Conservation (phyloP, 257 asterid species). For the Leonotis leonurus region DNA sequence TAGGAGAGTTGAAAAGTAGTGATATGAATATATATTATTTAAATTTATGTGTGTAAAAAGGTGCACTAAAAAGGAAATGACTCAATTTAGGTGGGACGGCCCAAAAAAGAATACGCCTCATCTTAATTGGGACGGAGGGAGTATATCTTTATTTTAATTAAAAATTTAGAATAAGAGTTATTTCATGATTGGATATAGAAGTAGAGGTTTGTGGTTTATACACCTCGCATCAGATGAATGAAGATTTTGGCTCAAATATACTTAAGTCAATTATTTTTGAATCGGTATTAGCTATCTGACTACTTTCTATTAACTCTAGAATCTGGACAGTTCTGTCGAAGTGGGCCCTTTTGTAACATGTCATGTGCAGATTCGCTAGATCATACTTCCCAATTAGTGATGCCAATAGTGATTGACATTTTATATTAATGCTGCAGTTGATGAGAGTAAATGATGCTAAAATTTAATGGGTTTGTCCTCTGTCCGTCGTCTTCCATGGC, state of each 20-base stretch:
- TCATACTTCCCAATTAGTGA: neutral
- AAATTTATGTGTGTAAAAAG: too few relatives aligned
- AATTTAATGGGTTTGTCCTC: neutral
- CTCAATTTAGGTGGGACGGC: too few relatives aligned
- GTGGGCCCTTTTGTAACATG: neutral
- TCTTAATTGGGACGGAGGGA: too few relatives aligned
- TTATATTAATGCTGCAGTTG: neutral
- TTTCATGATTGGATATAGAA: neutral
- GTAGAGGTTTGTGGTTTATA: neutral
- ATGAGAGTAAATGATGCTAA: constrained; percentile 1
- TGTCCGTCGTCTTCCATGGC: too few relatives aligned
- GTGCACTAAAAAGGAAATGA: too few relatives aligned
- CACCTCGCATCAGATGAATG: neutral
- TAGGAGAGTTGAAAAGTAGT: too few relatives aligned
- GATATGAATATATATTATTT: too few relatives aligned
- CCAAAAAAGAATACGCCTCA: too few relatives aligned
- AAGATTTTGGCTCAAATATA: neutral
- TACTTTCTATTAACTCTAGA: neutral
- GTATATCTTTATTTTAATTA: neutral
- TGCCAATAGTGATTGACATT: neutral
- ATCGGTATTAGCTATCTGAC: neutral
- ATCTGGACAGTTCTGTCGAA: neutral
- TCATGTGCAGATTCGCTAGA: neutral
- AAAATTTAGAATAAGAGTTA: neutral
- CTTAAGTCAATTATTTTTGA: neutral